Evolutionary conservation across 257 asterid species (phyloP).

Genomic region (Capsicum rhomboideum): DNA sequence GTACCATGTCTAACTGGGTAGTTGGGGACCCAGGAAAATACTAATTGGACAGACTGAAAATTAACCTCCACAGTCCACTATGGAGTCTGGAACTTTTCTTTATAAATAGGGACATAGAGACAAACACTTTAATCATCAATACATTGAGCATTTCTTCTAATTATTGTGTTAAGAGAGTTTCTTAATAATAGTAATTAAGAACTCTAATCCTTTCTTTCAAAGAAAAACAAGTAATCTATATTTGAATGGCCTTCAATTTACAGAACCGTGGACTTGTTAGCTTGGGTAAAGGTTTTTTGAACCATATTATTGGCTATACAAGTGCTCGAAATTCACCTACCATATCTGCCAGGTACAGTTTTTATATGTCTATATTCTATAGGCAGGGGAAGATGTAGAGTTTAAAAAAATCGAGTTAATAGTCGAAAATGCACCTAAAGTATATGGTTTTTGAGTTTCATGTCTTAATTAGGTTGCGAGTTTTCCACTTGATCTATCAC

Average conservation of each 20-base stretch:
- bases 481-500: too few relatives aligned
- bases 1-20: conserved; percentile 4
- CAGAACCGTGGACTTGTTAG: conserved; percentile 1
- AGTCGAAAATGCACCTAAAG: too few relatives aligned
- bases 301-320: not conserved
- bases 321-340: not conserved
- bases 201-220: not conserved
- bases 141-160: not conserved
- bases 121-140: not conserved
- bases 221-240: not conserved
- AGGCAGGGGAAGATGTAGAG: too few relatives aligned
- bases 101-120: not conserved
- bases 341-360: not conserved
- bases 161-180: not conserved
- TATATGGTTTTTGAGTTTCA: too few relatives aligned
- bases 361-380: not conserved
- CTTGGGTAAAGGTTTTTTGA: conserved; percentile 7
- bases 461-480: too few relatives aligned
- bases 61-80: not conserved
- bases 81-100: not conserved
- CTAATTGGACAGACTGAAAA: not conserved
- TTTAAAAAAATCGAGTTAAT: too few relatives aligned
- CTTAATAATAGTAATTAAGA: not conserved
- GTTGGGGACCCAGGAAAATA: not conserved
- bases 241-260: conserved; percentile 10